These are phyloP conservation scores for Colletotrichum navitas DNA, from an alignment of 2,329 filamentous ascomycete species.

Conservation along the genomic window DNA sequence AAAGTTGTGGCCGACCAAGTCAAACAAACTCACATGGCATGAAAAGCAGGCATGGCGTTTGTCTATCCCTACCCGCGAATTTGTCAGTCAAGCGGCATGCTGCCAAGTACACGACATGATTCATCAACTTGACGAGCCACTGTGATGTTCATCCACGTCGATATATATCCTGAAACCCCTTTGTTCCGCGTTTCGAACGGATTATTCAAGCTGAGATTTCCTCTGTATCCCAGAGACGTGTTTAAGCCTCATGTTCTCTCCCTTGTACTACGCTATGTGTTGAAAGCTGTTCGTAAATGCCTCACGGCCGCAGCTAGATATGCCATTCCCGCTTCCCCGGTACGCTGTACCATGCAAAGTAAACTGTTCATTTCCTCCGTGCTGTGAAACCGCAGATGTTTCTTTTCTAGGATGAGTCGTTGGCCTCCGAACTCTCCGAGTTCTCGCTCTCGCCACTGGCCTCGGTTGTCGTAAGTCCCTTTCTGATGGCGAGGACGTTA, in stretches of 20 bases:
- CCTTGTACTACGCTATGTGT: slow-evolving; percentile 2
- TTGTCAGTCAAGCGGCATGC: background rate
- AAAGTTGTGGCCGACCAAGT: no score
- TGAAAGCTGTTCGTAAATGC: slow-evolving; percentile 21
- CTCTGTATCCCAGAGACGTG: background rate
- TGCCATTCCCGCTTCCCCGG: slow-evolving; percentile 7
- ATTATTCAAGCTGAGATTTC: no score
- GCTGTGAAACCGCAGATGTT: slow-evolving; percentile 29
- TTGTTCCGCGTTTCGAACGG: background rate
- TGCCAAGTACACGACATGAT: background rate
- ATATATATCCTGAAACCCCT: background rate
- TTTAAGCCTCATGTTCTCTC: slow-evolving; percentile 1
- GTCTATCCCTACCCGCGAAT: no score
- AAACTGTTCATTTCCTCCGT: slow-evolving; percentile 22
- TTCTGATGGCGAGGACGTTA: slow-evolving; percentile 90
- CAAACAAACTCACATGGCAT: no score
- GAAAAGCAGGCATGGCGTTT: no score
- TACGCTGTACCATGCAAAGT: slow-evolving; percentile 38
- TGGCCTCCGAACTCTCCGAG: slow-evolving; percentile 29
- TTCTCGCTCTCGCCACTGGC: slow-evolving; percentile 42
- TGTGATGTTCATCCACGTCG: background rate
- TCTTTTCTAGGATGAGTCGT: slow-evolving; percentile 27
- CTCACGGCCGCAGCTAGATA: background rate
- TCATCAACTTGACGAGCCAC: background rate
- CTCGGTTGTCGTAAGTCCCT: slow-evolving; percentile 77